Base-by-base conservation (phyloP, 768 basidiomycete genomes). In the Leccinum rimulosum region DNA sequence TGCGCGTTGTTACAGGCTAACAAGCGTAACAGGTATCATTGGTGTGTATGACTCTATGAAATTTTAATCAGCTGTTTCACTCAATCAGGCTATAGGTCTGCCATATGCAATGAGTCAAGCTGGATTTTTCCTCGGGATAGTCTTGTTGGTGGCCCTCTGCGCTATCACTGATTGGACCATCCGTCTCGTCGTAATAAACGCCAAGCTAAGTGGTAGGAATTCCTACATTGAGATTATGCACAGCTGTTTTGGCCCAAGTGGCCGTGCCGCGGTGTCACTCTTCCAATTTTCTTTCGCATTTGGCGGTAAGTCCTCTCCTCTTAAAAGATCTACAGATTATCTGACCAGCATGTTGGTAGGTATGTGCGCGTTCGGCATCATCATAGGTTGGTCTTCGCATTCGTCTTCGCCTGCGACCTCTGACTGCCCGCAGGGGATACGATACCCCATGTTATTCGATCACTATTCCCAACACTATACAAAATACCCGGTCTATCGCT, bases 241-340 rank as follows among this genome's bases (percentile, higher is more conserved):
- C 70, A 88, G 86, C 53, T 95, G 92, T 73, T 99, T 95, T 73
- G 97, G 97, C 7, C 73, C 84, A 12, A 88, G 86, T 55, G 97
- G 97, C n/a, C 84, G 93, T 54, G 92, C 93, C 2, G 92, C 93
- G 0, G 93, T 97, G 17, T 96, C 95, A 0, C 88, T 98, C 72
- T 98, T 99, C 70, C 97, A 98, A 71, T 98, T 99, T 70, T 80
- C 94, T 4, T 98, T 99, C 70, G 97, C 97, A 8, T 97, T 97
- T 64, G 97, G 97, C 67, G 95, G 94, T 88, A 67, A 54, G 84
- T 60, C 49, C 11, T 17, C 48, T 51, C 31, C 36, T 57, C 28
- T n/a, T 15, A 43, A 50, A 19, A 17, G 9, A 19, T 4, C 9
- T 47, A 40, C 17, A 25, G 17, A 50, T 52, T 2, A 48, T 55